Percentiles rank a stretch among this genome's conserved stretches.
Conservation (phyloP, 352 stramenopile species). For the Thraustochytrium striatum region DNA sequence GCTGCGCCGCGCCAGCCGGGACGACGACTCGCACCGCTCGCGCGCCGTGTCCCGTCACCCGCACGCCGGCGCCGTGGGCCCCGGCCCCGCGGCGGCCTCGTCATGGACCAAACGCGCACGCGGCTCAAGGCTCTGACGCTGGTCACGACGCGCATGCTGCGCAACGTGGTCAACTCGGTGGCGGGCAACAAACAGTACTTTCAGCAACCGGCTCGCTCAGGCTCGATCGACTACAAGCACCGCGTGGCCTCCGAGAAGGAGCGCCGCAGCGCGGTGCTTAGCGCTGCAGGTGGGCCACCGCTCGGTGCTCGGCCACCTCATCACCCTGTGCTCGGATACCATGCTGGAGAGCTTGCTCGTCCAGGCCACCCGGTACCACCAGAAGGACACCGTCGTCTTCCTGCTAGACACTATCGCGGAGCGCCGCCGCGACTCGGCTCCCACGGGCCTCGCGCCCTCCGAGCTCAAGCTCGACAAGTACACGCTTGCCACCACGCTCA, state of each 20-base stretch:
- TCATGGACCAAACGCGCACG: background rate
- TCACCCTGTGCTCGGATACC: constrained; percentile 8
- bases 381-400: background rate
- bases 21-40: no score
- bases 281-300: constrained; percentile 16
- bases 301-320: background rate
- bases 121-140: background rate
- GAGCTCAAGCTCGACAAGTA: background rate
- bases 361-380: constrained; percentile 6
- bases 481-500: background rate
- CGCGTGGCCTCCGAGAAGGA: constrained; percentile 26
- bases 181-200: no score
- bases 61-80: no score
- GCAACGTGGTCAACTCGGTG: background rate
- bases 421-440: background rate
- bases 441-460: background rate
- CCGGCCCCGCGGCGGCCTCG: background rate
- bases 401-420: background rate
- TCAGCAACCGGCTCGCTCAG: no score
- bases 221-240: background rate
- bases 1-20: no score
- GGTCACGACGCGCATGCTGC: background rate
- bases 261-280: constrained; percentile 15
- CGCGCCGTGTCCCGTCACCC: background rate
- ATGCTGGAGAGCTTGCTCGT: constrained; percentile 5